Base-by-base conservation (phyloP, 192 early-diverging fungal genomes). In the Geranomyces variabilis region DNA sequence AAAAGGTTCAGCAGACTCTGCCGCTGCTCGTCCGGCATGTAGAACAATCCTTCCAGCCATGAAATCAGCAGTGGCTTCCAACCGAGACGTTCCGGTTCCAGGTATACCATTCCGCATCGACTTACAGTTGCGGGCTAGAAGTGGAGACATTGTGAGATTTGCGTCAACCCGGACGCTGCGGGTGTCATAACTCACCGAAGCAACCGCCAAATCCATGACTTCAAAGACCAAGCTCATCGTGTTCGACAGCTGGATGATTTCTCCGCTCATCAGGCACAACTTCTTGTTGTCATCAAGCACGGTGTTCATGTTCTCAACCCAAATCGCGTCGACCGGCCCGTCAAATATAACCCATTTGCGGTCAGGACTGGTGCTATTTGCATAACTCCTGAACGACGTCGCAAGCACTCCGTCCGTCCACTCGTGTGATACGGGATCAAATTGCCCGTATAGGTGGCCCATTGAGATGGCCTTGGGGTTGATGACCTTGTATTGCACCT, bases 231-330 rank as follows among this genome's bases (percentile, higher is more conserved):
- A 76, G 58, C 83, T 86, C 87, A 88, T 88, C n/a, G 86, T 85
- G 70, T 88, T 88, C 17, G 83, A 85, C 22, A 88, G 77, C 70
- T 88, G 86, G 60, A 88, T 88, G 63, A 88, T 88, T 67, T 88
- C 86, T 22, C 86, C 86, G 46, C 80, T 82, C 86, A 88, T 88
- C 44, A 88, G 62, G 66, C 86, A 88, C 15, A 88, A 74, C 61
- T 88, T 88, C 69, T 88, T 88, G 70, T 88, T 88, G 70, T 88
- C 86, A 63, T 88, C 86, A 61, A 88, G 61, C 7, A 88, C 86
- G 13, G 86, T 88, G 64, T 88, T 88, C 87, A 88, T 87, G 66
- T 88, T 88, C 67, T 88, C 87, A 28, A 88, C 78, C 86, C 85
- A 86, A 33, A 86, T 76, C 1, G 84, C 85, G 63, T 87, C 87